These are phyloP conservation scores for Hyaloraphidium curvatum DNA, from an alignment of 192 early-diverging fungal species.

Conservation along the genomic window DNA sequence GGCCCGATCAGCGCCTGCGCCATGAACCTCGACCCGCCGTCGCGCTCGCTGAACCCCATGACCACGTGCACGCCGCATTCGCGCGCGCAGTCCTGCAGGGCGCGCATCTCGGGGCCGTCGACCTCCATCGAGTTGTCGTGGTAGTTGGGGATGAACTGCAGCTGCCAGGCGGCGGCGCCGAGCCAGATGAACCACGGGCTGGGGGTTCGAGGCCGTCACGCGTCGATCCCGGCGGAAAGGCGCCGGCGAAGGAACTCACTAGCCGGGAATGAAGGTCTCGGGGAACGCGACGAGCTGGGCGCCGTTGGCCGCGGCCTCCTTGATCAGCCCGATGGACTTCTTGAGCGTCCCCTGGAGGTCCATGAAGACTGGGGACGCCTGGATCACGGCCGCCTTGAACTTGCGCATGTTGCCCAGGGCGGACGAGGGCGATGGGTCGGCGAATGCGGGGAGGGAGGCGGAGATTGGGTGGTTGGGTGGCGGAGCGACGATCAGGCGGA, in stretches of 20 bases:
- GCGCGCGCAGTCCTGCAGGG: neutral
- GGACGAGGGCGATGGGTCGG: too few relatives aligned
- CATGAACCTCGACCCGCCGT: neutral
- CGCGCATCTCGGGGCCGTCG: neutral
- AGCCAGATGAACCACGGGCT: neutral
- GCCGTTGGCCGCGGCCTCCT: neutral
- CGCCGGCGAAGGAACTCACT: too few relatives aligned
- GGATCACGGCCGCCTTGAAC: neutral
- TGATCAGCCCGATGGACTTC: neutral
- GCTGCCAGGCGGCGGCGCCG: neutral
- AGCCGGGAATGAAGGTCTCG: neutral
- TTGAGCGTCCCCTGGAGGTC: neutral
- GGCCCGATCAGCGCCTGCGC: neutral
- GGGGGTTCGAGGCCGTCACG: too few relatives aligned
- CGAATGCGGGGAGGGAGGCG: too few relatives aligned
- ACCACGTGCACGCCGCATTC: neutral
- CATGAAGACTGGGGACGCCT: neutral
- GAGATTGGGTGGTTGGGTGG: too few relatives aligned
- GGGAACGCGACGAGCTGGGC: neutral
- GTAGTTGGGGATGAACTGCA: neutral
- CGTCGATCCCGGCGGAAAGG: too few relatives aligned
- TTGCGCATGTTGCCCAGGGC: too few relatives aligned
- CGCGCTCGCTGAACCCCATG: neutral
- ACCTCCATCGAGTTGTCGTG: neutral
- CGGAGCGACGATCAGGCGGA: too few relatives aligned